Percentiles rank a stretch among this genome's conserved stretches.
Evolutionary conservation across 805 yeast species (phyloP).

Genomic region (Saccharomycopsis sp.): DNA sequence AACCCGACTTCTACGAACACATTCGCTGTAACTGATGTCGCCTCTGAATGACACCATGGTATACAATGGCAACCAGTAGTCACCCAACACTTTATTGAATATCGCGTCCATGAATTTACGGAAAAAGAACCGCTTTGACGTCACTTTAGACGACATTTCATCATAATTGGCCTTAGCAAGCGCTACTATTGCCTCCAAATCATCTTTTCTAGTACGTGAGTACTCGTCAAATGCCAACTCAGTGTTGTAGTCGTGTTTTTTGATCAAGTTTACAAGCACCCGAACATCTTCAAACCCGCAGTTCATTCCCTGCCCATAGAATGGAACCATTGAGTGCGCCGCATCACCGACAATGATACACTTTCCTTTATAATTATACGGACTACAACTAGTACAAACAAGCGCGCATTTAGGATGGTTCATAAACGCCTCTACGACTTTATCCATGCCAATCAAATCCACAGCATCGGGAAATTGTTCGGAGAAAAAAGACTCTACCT

Average conservation of each 20-base stretch:
- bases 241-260: constrained; percentile 34
- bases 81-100: constrained; percentile 52
- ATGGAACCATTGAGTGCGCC: constrained; percentile 97
- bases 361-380: constrained; percentile 59
- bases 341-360: constrained; percentile 83
- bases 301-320: constrained; percentile 95
- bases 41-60: constrained; percentile 88
- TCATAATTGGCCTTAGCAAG: constrained; percentile 74
- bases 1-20: constrained; percentile 45
- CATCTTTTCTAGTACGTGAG: constrained; percentile 50
- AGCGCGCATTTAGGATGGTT: constrained; percentile 72
- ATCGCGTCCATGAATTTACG: constrained; percentile 64
- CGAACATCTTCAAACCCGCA: constrained; percentile 91
- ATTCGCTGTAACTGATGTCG: constrained; percentile 71
- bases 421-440: constrained; percentile 43
- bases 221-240: constrained; percentile 48
- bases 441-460: constrained; percentile 54
- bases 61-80: constrained; percentile 77
- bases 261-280: constrained; percentile 49
- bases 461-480: constrained; percentile 70
- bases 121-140: constrained; percentile 49
- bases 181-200: constrained; percentile 67
- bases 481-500: constrained; percentile 48
- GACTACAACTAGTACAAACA: constrained; percentile 61
- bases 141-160: constrained; percentile 83